phyloP scores from a whole-genome alignment of 116 monocot species.

The Dioscorea cayenensis region DNA sequence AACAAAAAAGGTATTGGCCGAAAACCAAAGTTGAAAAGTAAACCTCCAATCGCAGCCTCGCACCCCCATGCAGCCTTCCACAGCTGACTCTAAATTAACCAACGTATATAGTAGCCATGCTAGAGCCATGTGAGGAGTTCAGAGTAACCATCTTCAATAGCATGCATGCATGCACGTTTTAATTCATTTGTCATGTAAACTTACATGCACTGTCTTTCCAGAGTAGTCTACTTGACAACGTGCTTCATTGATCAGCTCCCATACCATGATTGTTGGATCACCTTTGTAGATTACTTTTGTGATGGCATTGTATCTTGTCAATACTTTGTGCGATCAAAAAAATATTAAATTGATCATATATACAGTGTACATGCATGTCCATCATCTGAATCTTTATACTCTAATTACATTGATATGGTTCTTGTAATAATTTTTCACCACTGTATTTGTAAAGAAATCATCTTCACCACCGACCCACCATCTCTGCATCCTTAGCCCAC shows the following conservation, averaged over 20 bases:
- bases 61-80: no score
- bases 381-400: not conserved
- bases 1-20: no score
- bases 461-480: conserved; percentile 13
- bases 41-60: no score
- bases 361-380: not conserved
- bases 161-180: not conserved
- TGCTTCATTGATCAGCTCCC: conserved; percentile 73
- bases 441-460: conserved; percentile 33
- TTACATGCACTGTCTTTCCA: conserved; percentile 39
- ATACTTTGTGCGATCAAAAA: conserved; percentile 24
- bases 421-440: conserved; percentile 31
- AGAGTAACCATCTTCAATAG: no score
- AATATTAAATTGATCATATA: not conserved
- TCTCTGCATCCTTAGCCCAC: conserved; percentile 29
- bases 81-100: no score
- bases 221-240: conserved; percentile 43
- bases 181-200: not conserved
- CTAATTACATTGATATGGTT: conserved; percentile 31
- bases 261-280: conserved; percentile 63
- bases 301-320: conserved; percentile 44
- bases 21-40: no score
- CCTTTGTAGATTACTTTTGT: conserved; percentile 37
- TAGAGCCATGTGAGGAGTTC: no score
- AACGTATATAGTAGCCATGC: no score